Percentiles rank a stretch among this genome's conserved stretches.
These are phyloP conservation scores for Carex sylvatica DNA, from an alignment of 202 grass and related monocot species.

Conservation along the genomic window DNA sequence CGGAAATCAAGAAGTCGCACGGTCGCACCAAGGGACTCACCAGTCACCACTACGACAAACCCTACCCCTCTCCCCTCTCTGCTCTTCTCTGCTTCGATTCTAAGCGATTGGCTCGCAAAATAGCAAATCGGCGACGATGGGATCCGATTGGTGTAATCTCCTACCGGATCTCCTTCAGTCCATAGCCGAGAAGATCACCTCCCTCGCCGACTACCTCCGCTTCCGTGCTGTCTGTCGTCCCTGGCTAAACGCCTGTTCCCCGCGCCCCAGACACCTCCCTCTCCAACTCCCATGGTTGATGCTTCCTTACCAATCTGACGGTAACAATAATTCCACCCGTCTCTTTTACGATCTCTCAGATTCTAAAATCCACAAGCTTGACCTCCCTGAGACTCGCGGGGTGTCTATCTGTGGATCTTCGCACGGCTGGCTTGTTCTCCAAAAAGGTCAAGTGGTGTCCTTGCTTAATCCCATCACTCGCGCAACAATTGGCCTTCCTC, in stretches of 20 bases:
- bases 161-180: not conserved
- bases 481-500: not conserved
- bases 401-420: too few species aligned
- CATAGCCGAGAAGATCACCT: not conserved
- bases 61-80: too few species aligned
- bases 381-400: not conserved
- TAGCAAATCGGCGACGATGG: not conserved
- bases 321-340: not conserved
- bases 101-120: too few species aligned
- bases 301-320: not conserved
- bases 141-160: not conserved
- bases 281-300: not conserved
- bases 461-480: not conserved
- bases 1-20: not conserved
- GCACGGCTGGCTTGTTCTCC: not conserved
- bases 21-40: not conserved
- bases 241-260: not conserved
- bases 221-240: not conserved
- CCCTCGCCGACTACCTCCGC: not conserved
- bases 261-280: not conserved
- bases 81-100: too few species aligned
- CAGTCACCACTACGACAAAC: not conserved
- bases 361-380: not conserved
- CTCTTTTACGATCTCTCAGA: constrained; percentile 1
- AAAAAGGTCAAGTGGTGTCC: not conserved